These are phyloP conservation scores for Rauvolfia tetraphylla DNA, from an alignment of 257 asterid genomes.

Conservation along the genomic window DNA sequence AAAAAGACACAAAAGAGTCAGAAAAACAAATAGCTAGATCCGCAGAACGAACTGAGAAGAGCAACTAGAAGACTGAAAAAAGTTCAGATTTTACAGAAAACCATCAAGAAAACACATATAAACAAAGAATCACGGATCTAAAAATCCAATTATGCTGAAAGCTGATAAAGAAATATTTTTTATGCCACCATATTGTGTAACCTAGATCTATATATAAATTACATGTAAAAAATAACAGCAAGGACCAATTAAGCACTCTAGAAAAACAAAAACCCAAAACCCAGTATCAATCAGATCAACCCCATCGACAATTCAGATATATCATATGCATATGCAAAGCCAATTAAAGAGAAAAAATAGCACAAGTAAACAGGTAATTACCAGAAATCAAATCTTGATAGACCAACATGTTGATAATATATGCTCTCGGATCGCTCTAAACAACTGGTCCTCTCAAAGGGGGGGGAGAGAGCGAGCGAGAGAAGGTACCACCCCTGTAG, in stretches of 20 bases:
- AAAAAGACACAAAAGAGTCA: background rate
- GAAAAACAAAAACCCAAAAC: background rate
- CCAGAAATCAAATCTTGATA: slow-evolving; percentile 65
- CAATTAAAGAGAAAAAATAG: background rate
- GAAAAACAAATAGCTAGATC: background rate
- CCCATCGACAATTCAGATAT: background rate
- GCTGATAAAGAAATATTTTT: background rate
- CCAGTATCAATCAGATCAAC: background rate
- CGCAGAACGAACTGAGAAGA: background rate
- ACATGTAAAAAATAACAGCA: too few species aligned
- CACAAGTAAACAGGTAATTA: background rate
- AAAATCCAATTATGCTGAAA: background rate
- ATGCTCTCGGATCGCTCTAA: slow-evolving; percentile 22
- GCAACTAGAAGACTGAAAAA: background rate
- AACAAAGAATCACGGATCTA: background rate
- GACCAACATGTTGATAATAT: slow-evolving; percentile 52
- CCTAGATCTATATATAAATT: background rate
- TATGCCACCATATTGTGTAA: background rate
- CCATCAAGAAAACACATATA: background rate
- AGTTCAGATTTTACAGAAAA: background rate
- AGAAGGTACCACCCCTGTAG: background rate
- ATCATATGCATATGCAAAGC: background rate
- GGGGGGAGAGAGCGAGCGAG: slow-evolving; percentile 20
- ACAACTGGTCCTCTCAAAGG: background rate
- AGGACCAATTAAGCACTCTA: background rate